phyloP scores from a whole-genome alignment of 2,329 filamentous ascomycete species.

The Alternaria panax region DNA sequence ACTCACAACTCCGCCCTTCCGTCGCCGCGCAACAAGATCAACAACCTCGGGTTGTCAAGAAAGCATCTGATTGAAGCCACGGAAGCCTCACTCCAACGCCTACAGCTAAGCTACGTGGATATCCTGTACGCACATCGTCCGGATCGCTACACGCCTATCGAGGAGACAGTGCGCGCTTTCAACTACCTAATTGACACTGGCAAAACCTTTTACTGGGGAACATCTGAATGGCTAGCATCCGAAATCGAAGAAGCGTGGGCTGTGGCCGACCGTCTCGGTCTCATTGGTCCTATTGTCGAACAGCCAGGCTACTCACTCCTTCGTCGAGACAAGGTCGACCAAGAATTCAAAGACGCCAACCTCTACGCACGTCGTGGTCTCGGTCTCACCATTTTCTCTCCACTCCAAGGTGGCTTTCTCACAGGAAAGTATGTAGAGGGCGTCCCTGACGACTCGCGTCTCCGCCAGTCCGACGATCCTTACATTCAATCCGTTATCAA shows the following conservation, averaged over 20 bases:
- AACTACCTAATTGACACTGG: conserved; percentile 73
- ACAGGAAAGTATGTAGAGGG: conserved; percentile 70
- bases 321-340: conserved; percentile 64
- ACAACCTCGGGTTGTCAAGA: conserved; percentile 71
- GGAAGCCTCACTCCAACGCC: conserved; percentile 64
- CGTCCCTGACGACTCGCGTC: conserved; percentile 64
- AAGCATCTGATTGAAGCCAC: conserved; percentile 76
- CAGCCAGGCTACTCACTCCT: conserved; percentile 67
- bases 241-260: conserved; percentile 67
- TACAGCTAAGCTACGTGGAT: conserved; percentile 69
- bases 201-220: conserved; percentile 73
- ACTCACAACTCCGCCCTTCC: conserved; percentile 55
- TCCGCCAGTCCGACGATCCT: conserved; percentile 63
- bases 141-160: conserved; percentile 72
- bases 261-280: conserved; percentile 65
- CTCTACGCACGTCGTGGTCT: conserved; percentile 62
- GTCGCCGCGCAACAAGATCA: conserved; percentile 64
- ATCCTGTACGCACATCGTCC: conserved; percentile 73
- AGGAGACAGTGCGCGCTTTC: conserved; percentile 74
- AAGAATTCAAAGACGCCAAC: conserved; percentile 63
- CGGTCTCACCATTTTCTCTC: conserved; percentile 63
- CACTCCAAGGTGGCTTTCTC: conserved; percentile 63
- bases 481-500: conserved; percentile 57
- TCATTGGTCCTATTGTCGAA: conserved; percentile 63
- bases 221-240: conserved; percentile 65